Evolutionary conservation across 805 yeast genomes (phyloP).

Genomic region (Cyberlindnera xishuangbannaensis): DNA sequence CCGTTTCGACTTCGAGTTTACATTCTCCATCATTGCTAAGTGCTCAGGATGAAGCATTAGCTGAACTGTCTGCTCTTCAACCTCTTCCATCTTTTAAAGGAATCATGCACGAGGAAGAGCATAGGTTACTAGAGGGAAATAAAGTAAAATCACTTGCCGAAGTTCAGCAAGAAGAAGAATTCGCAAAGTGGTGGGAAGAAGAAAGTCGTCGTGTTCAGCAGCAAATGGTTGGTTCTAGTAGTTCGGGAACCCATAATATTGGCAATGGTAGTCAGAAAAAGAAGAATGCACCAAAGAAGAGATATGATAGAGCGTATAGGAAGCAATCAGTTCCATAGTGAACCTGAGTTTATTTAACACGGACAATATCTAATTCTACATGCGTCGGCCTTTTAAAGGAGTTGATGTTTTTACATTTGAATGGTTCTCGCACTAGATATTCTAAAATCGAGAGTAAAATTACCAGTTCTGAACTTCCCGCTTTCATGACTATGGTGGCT

Average conservation of each 20-base stretch:
- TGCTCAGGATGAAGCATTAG: slow-evolving; percentile 19
- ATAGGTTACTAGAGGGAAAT: slow-evolving; percentile 30
- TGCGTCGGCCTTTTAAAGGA: no score
- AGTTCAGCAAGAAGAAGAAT: slow-evolving; percentile 74
- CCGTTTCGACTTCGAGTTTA: slow-evolving; percentile 4
- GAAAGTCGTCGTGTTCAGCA: slow-evolving; percentile 64
- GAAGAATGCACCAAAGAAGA: slow-evolving; percentile 5
- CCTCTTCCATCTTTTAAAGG: slow-evolving; percentile 33
- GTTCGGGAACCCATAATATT: no score
- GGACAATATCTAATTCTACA: no score
- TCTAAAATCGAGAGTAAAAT: no score
- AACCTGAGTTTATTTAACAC: no score
- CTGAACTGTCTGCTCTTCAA: slow-evolving; percentile 1
- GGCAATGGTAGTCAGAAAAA: slow-evolving; percentile 1
- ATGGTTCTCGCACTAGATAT: no score
- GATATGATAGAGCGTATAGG: slow-evolving; percentile 5
- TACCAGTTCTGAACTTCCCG: no score
- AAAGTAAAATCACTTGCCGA: slow-evolving; percentile 51
- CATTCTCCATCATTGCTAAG: slow-evolving; percentile 15
- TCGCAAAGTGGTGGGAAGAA: slow-evolving; percentile 83
- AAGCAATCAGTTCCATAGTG: slow-evolving; percentile 17
- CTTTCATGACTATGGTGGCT: no score
- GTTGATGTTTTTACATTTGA: no score
- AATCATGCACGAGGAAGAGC: slow-evolving; percentile 42
- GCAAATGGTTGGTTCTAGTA: slow-evolving; percentile 21